phyloP scores from a whole-genome alignment of 2,329 filamentous ascomycete species.

The Colletotrichum agaves region DNA sequence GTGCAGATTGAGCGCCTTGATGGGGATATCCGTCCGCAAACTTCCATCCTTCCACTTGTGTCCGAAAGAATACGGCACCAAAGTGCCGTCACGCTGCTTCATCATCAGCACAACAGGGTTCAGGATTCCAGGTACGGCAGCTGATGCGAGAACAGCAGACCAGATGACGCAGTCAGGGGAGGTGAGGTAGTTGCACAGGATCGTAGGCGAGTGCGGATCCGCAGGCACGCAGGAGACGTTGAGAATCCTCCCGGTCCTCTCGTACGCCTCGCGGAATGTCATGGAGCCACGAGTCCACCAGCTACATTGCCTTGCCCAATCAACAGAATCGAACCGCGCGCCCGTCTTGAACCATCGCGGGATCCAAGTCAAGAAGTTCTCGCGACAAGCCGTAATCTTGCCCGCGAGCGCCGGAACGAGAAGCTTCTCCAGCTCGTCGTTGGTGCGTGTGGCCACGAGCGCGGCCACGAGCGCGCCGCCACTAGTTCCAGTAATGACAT shows the following conservation, averaged over 20 bases:
- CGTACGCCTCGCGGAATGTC: conserved; percentile 95
- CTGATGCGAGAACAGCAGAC: conserved; percentile 94
- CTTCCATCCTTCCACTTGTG: conserved; percentile 99
- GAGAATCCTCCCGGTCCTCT: conserved; percentile 90
- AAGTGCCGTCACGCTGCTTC: conserved; percentile 79
- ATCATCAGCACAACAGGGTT: conserved; percentile 96
- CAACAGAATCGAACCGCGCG: conserved; percentile 90
- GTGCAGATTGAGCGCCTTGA: conserved; percentile 92
- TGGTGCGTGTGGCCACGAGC: conserved; percentile 87
- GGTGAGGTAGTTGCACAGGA: conserved; percentile 94
- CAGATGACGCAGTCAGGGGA: conserved; percentile 97
- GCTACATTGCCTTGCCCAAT: conserved; percentile 85
- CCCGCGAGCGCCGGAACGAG: conserved; percentile 88
- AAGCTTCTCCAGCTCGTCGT: conserved; percentile 87
- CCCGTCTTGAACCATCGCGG: conserved; percentile 91
- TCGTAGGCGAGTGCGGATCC: conserved; percentile 91
- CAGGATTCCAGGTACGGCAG: conserved; percentile 93
- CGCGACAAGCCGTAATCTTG: conserved; percentile 86
- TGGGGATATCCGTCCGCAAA: conserved; percentile 91
- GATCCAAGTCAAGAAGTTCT: conserved; percentile 80
- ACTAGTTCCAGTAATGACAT: conserved; percentile 96
- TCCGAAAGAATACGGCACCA: conserved; percentile 93
- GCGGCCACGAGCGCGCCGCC: conserved; percentile 92
- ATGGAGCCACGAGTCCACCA: conserved; percentile 94
- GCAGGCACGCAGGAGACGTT: conserved; percentile 97